Conservation (phyloP, 129 eudicot species). For the Heracleum sosnowskyi region DNA sequence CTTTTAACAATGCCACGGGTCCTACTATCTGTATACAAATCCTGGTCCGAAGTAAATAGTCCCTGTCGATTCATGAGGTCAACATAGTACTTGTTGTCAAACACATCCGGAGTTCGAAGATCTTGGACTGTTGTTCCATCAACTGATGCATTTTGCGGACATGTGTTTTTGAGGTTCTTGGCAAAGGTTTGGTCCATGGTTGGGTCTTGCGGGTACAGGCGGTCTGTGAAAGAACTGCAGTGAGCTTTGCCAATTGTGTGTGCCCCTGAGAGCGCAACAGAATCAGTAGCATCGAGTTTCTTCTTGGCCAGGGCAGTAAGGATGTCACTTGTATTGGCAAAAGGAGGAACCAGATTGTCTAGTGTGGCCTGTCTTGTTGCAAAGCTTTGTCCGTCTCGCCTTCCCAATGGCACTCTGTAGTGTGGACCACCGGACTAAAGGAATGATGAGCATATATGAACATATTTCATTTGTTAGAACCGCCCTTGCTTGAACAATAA, state of each 20-base stretch:
- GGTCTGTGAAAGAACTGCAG: constrained; percentile 39
- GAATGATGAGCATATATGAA: not conserved
- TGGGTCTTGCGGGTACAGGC: constrained; percentile 61
- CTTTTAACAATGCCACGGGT: constrained; percentile 44
- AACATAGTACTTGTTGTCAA: constrained; percentile 65
- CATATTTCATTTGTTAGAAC: not conserved
- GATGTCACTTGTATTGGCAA: constrained; percentile 33
- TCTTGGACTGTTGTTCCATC: constrained; percentile 35
- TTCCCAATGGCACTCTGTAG: constrained; percentile 49
- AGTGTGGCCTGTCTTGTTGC: constrained; percentile 48
- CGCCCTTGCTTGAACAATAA: not conserved
- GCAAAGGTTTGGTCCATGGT: constrained; percentile 54
- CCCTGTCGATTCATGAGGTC: constrained; percentile 64
- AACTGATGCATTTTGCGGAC: constrained; percentile 27
- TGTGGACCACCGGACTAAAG: constrained; percentile 56
- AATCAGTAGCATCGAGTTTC: constrained; percentile 41
- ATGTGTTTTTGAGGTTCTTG: constrained; percentile 28
- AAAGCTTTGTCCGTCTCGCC: constrained; percentile 42
- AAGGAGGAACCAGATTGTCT: constrained; percentile 50
- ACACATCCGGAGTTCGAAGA: constrained; percentile 43
- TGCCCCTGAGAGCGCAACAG: constrained; percentile 61
- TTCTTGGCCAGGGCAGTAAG: constrained; percentile 29
- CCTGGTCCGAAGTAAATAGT: constrained; percentile 55
- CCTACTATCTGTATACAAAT: constrained; percentile 44
- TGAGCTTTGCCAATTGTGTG: constrained; percentile 62